Conservation (phyloP, 2,329 filamentous ascomycete genomes). For the Trichoderma atroviride region DNA sequence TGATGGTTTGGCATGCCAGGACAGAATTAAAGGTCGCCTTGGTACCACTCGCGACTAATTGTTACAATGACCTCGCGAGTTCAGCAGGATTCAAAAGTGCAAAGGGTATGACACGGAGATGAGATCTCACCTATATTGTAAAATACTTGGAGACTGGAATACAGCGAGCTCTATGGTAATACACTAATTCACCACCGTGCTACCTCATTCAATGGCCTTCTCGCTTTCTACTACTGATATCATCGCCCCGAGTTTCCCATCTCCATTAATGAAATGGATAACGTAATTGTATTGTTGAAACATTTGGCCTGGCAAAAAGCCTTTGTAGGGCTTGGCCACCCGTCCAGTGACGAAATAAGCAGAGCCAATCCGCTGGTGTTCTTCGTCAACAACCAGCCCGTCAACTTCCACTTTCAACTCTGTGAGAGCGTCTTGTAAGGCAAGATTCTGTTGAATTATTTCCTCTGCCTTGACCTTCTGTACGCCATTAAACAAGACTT, state of each 20-base stretch:
- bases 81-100: too few relatives aligned
- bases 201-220: background rate
- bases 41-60: too few relatives aligned
- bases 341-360: background rate
- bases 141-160: background rate
- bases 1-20: too few relatives aligned
- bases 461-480: background rate
- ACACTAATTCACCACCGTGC: background rate
- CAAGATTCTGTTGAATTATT: background rate
- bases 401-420: background rate
- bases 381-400: background rate
- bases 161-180: background rate
- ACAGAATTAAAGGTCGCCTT: too few relatives aligned
- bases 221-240: background rate
- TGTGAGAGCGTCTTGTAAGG: background rate
- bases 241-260: background rate
- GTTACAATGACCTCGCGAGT: too few relatives aligned
- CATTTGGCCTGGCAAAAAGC: background rate
- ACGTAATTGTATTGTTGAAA: background rate
- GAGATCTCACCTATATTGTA: background rate
- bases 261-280: background rate
- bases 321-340: background rate
- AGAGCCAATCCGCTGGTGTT: background rate
- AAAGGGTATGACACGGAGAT: too few relatives aligned
- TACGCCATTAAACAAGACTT: background rate